phyloP scores from a whole-genome alignment of 148 eudicot species.

The Pouteria glomerata region DNA sequence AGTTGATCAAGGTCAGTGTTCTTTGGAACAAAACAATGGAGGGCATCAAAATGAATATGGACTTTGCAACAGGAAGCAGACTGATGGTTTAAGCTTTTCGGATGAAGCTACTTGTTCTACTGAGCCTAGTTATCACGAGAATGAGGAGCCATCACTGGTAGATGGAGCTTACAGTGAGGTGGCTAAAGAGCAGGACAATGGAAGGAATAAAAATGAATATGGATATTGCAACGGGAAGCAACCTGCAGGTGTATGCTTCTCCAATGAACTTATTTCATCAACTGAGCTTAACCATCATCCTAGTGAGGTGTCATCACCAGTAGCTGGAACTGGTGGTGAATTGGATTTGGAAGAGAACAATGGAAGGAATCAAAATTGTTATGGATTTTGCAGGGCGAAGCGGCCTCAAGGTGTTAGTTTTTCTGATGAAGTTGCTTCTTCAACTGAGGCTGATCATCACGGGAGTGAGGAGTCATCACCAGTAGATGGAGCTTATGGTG shows the following conservation, averaged over 20 bases:
- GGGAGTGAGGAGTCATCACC: slow-evolving; percentile 18
- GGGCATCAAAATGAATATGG: background rate
- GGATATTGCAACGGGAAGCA: slow-evolving; percentile 15
- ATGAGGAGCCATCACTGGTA: slow-evolving; percentile 20
- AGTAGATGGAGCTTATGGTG: no score
- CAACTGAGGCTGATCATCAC: slow-evolving; percentile 12
- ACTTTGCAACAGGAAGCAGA: background rate
- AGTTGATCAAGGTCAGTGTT: slow-evolving; percentile 8
- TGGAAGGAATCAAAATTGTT: slow-evolving; percentile 9
- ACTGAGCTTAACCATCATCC: slow-evolving; percentile 14
- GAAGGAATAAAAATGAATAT: background rate
- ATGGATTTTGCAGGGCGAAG: slow-evolving; percentile 6
- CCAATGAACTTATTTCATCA: background rate
- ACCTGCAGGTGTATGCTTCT: slow-evolving; percentile 8
- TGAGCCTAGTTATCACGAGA: slow-evolving; percentile 13
- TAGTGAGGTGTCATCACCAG: slow-evolving; percentile 13
- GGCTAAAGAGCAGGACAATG: slow-evolving; percentile 5
- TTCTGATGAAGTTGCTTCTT: slow-evolving; percentile 11
- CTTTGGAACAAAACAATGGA: slow-evolving; percentile 6
- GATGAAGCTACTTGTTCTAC: slow-evolving; percentile 11
- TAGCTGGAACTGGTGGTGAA: slow-evolving; percentile 10
- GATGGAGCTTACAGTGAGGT: slow-evolving; percentile 13
- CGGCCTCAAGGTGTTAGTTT: background rate
- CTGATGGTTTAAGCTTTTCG: slow-evolving; percentile 1
- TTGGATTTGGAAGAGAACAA: slow-evolving; percentile 4